Conservation (phyloP, 345 rosid genomes). For the Crucihimalaya himalaica region DNA sequence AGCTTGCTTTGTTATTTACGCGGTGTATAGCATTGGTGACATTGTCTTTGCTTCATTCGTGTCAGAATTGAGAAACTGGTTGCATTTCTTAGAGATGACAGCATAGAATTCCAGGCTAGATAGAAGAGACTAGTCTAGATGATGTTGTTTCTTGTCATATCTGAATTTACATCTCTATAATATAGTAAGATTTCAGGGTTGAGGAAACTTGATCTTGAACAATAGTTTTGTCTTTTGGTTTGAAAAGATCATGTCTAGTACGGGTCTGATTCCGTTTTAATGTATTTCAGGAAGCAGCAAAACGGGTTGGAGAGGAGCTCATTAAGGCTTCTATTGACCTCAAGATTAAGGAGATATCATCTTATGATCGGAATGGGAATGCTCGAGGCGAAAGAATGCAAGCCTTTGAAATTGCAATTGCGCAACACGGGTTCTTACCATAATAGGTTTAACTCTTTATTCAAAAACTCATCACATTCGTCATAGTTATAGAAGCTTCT, state of each 20-base stretch:
- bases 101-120: not conserved
- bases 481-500: not conserved
- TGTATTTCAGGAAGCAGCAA: conserved; percentile 72
- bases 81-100: not conserved
- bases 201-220: not conserved
- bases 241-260: not conserved
- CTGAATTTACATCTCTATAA: not conserved
- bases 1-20: not conserved
- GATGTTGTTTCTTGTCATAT: not conserved
- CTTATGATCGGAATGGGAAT: conserved; percentile 81
- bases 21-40: not conserved
- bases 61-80: not conserved
- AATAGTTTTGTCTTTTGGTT: not conserved
- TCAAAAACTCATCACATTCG: conserved; percentile 5
- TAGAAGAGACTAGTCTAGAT: conserved; percentile 1
- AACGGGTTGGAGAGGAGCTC: conserved; percentile 81
- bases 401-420: conserved; percentile 77
- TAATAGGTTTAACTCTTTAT: conserved; percentile 36
- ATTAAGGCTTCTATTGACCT: conserved; percentile 63
- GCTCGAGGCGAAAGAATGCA: conserved; percentile 74
- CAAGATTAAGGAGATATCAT: conserved; percentile 68
- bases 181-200: not conserved
- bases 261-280: conserved; percentile 7
- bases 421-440: conserved; percentile 70
- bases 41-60: not conserved